Conservation (phyloP, 345 rosid genomes). For the Brassica nigra region DNA sequence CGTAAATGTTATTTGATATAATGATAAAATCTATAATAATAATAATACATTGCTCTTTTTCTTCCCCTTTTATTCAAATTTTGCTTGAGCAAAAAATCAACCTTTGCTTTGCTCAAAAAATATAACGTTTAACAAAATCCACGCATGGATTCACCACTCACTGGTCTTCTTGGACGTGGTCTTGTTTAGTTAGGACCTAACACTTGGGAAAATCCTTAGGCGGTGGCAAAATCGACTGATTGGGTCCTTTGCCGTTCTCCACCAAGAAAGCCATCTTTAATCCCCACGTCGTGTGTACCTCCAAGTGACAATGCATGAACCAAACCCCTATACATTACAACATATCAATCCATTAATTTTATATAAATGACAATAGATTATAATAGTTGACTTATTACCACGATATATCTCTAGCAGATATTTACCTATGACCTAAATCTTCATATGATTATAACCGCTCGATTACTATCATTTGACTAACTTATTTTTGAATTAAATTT, state of each 20-base stretch:
- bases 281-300: constrained; percentile 98
- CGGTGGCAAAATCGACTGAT: constrained; percentile 81
- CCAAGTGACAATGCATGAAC: constrained; percentile 98
- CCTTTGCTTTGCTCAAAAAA: constrained; percentile 28
- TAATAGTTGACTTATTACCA: background rate
- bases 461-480: background rate
- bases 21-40: constrained; percentile 1
- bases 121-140: constrained; percentile 9
- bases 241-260: constrained; percentile 88
- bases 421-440: background rate
- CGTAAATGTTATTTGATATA: background rate
- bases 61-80: constrained; percentile 24
- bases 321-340: constrained; percentile 63
- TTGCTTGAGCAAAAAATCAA: constrained; percentile 24
- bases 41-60: constrained; percentile 20
- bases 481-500: background rate
- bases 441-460: background rate
- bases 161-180: constrained; percentile 31
- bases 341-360: constrained; percentile 1
- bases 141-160: constrained; percentile 20
- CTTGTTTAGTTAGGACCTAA: constrained; percentile 23
- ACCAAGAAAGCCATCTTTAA: constrained; percentile 96
- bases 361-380: background rate
- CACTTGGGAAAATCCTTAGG: constrained; percentile 93
- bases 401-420: background rate